Conservation (phyloP, 1,284 basidiomycete genomes). For the Moesziomyces antarcticus region DNA sequence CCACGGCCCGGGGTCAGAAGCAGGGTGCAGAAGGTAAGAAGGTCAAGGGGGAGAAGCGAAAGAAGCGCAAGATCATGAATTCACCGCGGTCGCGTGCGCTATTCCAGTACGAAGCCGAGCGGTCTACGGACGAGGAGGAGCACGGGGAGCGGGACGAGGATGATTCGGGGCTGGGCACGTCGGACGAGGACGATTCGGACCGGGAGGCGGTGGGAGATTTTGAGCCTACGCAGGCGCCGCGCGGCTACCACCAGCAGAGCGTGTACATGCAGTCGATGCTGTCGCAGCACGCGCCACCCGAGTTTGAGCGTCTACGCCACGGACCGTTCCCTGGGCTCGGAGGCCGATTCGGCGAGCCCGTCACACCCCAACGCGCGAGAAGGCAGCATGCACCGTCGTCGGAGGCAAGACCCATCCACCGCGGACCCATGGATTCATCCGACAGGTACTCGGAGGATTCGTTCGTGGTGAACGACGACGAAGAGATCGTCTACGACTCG, state of each 20-base stretch:
- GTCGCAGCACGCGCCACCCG: slow-evolving; percentile 51
- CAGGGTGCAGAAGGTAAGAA: slow-evolving; percentile 24
- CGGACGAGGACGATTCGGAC: slow-evolving; percentile 74
- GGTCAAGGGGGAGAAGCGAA: slow-evolving; percentile 4
- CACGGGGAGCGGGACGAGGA: slow-evolving; percentile 70
- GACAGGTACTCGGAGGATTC: slow-evolving; percentile 61
- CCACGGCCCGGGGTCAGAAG: slow-evolving; percentile 1
- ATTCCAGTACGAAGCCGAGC: slow-evolving; percentile 76
- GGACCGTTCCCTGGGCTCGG: slow-evolving; percentile 51
- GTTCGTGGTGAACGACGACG: slow-evolving; percentile 60
- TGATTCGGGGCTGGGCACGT: slow-evolving; percentile 70
- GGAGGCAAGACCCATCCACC: slow-evolving; percentile 17
- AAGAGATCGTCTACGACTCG: slow-evolving; percentile 46
- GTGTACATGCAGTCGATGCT: slow-evolving; percentile 63
- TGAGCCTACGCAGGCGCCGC: slow-evolving; percentile 76
- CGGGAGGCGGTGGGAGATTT: slow-evolving; percentile 74
- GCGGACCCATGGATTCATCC: slow-evolving; percentile 15
- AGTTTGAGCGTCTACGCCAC: slow-evolving; percentile 29
- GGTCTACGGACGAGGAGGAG: slow-evolving; percentile 80
- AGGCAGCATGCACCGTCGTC: slow-evolving; percentile 26
- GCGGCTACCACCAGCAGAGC: slow-evolving; percentile 71
- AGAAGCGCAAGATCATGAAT: slow-evolving; percentile 56
- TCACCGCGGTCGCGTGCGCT: slow-evolving; percentile 68
- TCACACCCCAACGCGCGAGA: slow-evolving; percentile 18
- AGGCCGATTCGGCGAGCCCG: slow-evolving; percentile 38